A percentile compares a stretch with the other conserved stretches of the same genome.
These are phyloP conservation scores for Calocybe gangraenosa DNA, from an alignment of 768 basidiomycete genomes.

Conservation along the genomic window DNA sequence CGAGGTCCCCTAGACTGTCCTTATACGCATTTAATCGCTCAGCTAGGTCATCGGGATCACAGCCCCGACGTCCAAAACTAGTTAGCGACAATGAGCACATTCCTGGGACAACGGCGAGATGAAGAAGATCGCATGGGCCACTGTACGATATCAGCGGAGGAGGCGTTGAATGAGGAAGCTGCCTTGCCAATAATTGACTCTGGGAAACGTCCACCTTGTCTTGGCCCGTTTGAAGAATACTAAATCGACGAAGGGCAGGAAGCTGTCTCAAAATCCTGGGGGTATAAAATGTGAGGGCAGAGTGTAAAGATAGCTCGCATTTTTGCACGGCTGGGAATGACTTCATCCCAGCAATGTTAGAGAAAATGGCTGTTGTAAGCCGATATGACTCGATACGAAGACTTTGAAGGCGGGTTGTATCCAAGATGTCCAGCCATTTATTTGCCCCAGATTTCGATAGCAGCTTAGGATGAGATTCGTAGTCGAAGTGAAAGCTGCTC, in stretches of 20 bases:
- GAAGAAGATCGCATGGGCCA: conserved; percentile 7
- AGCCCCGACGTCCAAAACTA: neutral
- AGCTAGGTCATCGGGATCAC: neutral
- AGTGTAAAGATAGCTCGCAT: neutral
- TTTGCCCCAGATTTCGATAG: neutral
- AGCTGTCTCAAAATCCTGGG: neutral
- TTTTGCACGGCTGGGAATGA: neutral
- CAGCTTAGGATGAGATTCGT: neutral
- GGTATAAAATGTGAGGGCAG: neutral
- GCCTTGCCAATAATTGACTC: neutral
- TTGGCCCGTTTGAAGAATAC: neutral
- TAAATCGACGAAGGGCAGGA: neutral
- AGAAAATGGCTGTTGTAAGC: neutral
- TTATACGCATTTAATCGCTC: neutral
- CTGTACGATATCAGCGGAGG: neutral
- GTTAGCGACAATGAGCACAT: neutral
- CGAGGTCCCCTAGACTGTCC: neutral
- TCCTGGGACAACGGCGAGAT: neutral
- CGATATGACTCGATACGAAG: neutral
- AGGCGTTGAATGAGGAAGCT: neutral
- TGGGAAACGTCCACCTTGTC: too few relatives aligned
- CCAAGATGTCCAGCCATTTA: neutral
- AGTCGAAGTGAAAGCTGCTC: neutral
- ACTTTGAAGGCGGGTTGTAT: neutral
- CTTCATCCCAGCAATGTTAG: neutral